phyloP scores from a whole-genome alignment of 305 asterid species.

The Fraxinus dipetala region DNA sequence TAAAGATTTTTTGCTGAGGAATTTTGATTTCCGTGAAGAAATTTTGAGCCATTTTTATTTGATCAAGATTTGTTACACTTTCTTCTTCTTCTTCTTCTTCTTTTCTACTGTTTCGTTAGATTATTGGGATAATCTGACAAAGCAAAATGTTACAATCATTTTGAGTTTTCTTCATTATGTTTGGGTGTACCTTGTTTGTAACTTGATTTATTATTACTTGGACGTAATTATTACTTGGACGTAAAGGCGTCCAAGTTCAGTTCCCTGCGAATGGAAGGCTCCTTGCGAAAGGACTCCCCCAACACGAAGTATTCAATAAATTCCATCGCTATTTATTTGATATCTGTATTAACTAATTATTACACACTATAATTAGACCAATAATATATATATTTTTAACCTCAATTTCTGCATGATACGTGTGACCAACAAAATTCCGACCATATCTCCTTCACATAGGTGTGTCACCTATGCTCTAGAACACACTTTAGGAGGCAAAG shows the following conservation, averaged over 20 bases:
- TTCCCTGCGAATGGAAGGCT: neutral
- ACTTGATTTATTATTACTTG: neutral
- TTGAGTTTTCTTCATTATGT: neutral
- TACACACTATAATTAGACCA: neutral
- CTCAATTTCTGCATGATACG: too few species aligned
- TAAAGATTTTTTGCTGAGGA: slow-evolving; percentile 52
- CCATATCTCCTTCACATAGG: too few species aligned
- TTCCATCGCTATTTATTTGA: too few species aligned
- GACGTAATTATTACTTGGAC: too few species aligned
- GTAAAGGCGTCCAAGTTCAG: neutral
- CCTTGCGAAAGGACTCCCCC: too few species aligned
- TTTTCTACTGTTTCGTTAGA: neutral
- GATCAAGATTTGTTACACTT: neutral
- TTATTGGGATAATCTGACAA: neutral
- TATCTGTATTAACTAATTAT: too few species aligned
- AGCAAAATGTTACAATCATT: neutral
- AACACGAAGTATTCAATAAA: too few species aligned
- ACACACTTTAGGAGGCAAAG: too few species aligned
- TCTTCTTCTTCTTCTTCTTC: neutral
- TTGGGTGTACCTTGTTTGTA: neutral
- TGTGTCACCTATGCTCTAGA: too few species aligned
- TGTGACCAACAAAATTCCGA: too few species aligned
- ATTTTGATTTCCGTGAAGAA: slow-evolving; percentile 39
- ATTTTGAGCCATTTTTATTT: slow-evolving; percentile 3
- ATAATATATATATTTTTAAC: too few species aligned